Evolutionary conservation across 306 rosid genomes (phyloP).

Genomic region (Datisca glomerata): DNA sequence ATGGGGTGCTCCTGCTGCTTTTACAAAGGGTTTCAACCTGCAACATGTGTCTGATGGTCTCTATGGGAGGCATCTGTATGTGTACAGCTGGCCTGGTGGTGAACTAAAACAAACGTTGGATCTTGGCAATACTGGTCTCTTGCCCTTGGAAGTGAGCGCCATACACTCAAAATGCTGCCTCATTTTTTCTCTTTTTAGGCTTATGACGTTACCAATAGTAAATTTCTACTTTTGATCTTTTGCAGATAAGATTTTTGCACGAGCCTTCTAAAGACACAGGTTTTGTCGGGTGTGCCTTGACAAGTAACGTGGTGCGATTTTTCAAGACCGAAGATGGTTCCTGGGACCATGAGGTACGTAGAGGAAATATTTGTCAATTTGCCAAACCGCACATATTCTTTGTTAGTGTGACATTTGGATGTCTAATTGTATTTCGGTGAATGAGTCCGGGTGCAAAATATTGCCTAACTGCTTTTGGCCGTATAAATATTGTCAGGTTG

Average conservation of each 20-base stretch:
- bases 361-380: constrained; percentile 2
- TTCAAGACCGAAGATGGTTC: constrained; percentile 58
- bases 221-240: constrained; percentile 2
- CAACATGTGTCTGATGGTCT: constrained; percentile 71
- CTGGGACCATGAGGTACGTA: constrained; percentile 85
- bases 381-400: background rate
- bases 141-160: constrained; percentile 67
- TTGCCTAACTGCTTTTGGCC: constrained; percentile 1
- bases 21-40: constrained; percentile 64
- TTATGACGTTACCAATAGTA: background rate
- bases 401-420: background rate
- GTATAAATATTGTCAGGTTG: constrained; percentile 60
- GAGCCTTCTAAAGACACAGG: constrained; percentile 91
- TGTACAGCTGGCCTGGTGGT: constrained; percentile 89
- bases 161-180: background rate
- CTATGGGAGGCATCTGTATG: constrained; percentile 83
- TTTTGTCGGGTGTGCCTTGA: constrained; percentile 73
- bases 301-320: constrained; percentile 87
- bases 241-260: constrained; percentile 80
- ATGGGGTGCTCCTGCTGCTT: constrained; percentile 95
- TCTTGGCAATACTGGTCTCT: constrained; percentile 71
- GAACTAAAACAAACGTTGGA: constrained; percentile 86
- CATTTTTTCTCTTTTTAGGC: background rate
- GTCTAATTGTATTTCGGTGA: background rate
- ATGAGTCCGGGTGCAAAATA: background rate